Base-by-base conservation (phyloP, 1,284 basidiomycete species). In the Leccinum pachyderme region DNA sequence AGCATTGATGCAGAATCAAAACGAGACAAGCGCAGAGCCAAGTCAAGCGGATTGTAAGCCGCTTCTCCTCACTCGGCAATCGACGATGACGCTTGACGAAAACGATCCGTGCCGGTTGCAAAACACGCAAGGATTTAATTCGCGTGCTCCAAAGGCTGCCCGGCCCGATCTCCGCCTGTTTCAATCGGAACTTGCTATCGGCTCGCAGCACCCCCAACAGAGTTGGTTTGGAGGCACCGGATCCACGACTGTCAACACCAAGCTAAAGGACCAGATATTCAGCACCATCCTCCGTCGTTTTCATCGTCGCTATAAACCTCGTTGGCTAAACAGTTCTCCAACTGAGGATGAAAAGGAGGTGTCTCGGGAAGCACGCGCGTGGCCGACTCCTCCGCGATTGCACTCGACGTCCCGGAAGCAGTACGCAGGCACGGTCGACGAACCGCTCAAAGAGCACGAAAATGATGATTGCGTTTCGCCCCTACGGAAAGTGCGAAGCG, bases 191-290 rank as follows among this genome's bases (percentile, higher is more conserved):
- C 66, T 68, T 47, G 58, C 56, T 8, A 53, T 73, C 8, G 64
- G 60, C 11, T 63, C 62, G 8, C 66, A 71, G 13, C 75, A 72
- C 29, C 72, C 54, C 24, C 56, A 77, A 11, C 77, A 63, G 15
- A 67, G 81, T 57, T 78, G 79, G 79, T 93, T 91, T 63, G 90
- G 89, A 37, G 95, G 95, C 3, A 91, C 86, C 1, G 95, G 95
- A 1, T 93, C 91, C 13, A 97, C 95, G 2, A 83, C 87, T 46
- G 94, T 97, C 54, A 97, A 98, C 71, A 93, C 89, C 43, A 91
- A 85, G 70, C 77, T 98, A 56, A 95, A 94, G 73, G 93, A 97
- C 66, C 93, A 95, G 61, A 91, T 98, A 46, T 95, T 98, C 69
- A 89, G 84, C 53, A 89, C 90, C 12, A 85, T 97, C 31, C 75